Evolutionary conservation across 352 stramenopile genomes (phyloP), one percentile per base, ranked within the genome.

Genomic region (Phytopythium boreale): DNA sequence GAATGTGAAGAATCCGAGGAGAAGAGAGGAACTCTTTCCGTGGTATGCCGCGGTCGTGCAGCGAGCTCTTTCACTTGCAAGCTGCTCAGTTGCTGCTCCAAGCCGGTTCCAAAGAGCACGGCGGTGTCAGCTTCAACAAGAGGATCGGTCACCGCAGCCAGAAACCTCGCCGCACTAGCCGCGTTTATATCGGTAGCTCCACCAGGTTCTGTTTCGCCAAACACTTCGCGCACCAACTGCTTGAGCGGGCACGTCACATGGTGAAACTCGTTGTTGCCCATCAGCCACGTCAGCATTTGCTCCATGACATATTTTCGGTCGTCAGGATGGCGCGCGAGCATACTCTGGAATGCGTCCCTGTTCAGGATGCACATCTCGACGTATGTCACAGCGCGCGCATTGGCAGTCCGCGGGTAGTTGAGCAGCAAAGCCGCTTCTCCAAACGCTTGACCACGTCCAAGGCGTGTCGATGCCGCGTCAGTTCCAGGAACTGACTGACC

Each of bases 371-470:
- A 80, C 71, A 84, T 81, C 50, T 82, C 74, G 17, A 81, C 71
- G 27, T 79, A 79, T 29, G 75, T 79, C 39, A 76, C 67, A 0
- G 75, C 75, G 1, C 75, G 71, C 0, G 79, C 73, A 31, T 79
- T 83, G 37, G 68, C 69, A 14, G 72, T 82, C 27, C 72, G 71
- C 22, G 74, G 51, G 52, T 77, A 82, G 53, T 85, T 75, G 56
- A 84, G 76, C 3, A 88, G 47, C 49, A 88, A 67, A 7, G 68
- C 71, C 51, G 86, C 79, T 51, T 84, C 77, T 17, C 77, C 80
- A 44, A 87, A 82, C 17, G 73, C 75, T 22, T 83, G 66, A 3
- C 77, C 77, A 4, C 56, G 56, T 6, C 24, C 19, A 22, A 61
- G 56, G 9, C 27, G 56, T 2, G 37, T 49, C 20, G 26, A 41